Conservation (phyloP, 192 early-diverging fungal species). For the Jimgerdemannia flammicorona region DNA sequence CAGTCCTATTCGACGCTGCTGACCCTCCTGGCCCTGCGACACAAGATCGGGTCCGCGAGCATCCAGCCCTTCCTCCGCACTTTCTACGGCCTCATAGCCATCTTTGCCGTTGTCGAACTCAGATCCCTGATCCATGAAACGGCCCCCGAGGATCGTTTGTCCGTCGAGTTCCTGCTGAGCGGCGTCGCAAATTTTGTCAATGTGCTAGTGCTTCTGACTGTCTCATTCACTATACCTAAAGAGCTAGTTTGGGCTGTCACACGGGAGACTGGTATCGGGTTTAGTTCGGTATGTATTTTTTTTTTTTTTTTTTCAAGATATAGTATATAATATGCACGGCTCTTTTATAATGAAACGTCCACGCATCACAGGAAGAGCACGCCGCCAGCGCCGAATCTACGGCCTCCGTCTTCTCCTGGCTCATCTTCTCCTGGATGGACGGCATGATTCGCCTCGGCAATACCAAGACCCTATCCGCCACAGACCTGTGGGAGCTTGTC, state of each 20-base stretch:
- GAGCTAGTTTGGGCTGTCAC: not conserved
- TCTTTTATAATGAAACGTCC: not conserved
- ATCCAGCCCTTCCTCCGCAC: not conserved
- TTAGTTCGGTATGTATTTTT: not conserved
- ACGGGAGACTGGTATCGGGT: not conserved
- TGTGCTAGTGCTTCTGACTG: not conserved
- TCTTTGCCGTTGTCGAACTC: not conserved
- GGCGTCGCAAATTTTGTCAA: not conserved
- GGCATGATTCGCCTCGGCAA: slow-evolving; percentile 8
- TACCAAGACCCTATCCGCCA: slow-evolving; percentile 6
- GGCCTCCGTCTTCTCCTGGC: not conserved
- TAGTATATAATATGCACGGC: too few relatives aligned
- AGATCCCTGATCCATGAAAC: not conserved
- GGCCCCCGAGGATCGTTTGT: not conserved
- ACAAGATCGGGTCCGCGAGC: not conserved
- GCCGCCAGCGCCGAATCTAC: not conserved
- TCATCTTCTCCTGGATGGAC: slow-evolving; percentile 29
- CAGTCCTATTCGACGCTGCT: not conserved
- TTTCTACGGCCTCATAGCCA: not conserved
- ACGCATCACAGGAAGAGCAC: not conserved
- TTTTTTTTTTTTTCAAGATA: not conserved
- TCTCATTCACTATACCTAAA: not conserved
- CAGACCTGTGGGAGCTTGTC: slow-evolving; percentile 14
- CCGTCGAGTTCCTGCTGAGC: not conserved
- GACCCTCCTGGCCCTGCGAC: not conserved